Conservation (phyloP, 225 moss, liverwort and hornwort species). For the Lunularia cruciata region DNA sequence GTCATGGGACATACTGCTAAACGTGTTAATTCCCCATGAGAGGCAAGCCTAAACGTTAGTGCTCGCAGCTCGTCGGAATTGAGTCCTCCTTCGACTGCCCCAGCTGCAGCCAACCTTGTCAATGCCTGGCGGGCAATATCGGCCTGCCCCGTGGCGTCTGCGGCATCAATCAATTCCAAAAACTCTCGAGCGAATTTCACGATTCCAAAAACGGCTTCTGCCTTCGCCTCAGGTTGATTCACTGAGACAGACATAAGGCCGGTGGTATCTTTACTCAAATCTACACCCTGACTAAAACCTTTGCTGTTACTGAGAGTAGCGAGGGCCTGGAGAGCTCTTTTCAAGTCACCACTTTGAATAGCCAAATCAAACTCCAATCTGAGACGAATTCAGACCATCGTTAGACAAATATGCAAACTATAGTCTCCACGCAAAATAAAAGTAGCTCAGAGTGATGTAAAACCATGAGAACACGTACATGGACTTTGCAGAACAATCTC, state of each 20-base stretch:
- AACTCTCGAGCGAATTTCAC: slow-evolving; percentile 94
- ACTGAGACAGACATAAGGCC: slow-evolving; percentile 75
- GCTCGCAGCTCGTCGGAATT: slow-evolving; percentile 81
- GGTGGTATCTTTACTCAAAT: slow-evolving; percentile 50
- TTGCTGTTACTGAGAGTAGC: slow-evolving; percentile 92
- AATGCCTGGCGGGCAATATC: slow-evolving; percentile 83
- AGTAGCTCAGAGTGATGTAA: too few relatives aligned
- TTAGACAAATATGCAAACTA: too few relatives aligned
- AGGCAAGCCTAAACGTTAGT: slow-evolving; percentile 80
- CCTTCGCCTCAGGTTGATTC: slow-evolving; percentile 67
- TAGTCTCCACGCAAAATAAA: too few relatives aligned
- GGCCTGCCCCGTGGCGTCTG: slow-evolving; percentile 90
- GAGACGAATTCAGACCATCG: too few relatives aligned
- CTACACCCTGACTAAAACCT: slow-evolving; percentile 78
- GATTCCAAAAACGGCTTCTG: slow-evolving; percentile 88
- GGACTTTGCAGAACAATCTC: too few relatives aligned
- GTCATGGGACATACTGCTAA: slow-evolving; percentile 59
- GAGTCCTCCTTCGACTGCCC: slow-evolving; percentile 83
- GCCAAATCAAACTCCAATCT: slow-evolving; percentile 98
- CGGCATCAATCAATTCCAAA: slow-evolving; percentile 92
- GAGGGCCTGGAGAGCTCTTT: slow-evolving; percentile 88
- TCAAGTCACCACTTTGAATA: slow-evolving; percentile 92
- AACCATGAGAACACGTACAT: too few relatives aligned
- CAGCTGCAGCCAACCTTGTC: slow-evolving; percentile 89
- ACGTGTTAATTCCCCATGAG: slow-evolving; percentile 93